Conservation (phyloP, 805 yeast genomes). For the Candida cerambycidarum region DNA sequence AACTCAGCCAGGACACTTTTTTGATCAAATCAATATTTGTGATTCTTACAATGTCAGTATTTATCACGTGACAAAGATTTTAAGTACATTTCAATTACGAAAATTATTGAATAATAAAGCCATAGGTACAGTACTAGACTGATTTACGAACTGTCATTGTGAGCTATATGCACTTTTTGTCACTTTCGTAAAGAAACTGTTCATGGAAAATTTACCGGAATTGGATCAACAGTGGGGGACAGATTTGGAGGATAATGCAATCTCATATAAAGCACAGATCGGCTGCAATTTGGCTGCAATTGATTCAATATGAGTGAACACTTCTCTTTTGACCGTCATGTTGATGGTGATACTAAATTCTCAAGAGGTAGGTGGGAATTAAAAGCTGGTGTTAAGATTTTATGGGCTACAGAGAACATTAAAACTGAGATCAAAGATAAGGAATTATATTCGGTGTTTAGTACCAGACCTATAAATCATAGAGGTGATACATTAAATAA, state of each 20-base stretch:
- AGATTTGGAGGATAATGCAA: not conserved
- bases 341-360: slow-evolving; percentile 29
- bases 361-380: slow-evolving; percentile 32
- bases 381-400: slow-evolving; percentile 26
- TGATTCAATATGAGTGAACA: slow-evolving; percentile 8
- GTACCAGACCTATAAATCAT: slow-evolving; percentile 21
- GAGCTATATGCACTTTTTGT: no score
- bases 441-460: slow-evolving; percentile 20
- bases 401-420: slow-evolving; percentile 34
- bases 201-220: slow-evolving; percentile 3
- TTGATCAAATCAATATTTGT: no score
- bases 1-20: no score
- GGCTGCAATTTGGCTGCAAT: slow-evolving; percentile 1
- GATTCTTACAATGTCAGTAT: no score
- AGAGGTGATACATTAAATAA: slow-evolving; percentile 23
- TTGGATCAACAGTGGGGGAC: not conserved
- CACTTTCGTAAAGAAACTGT: no score
- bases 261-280: not conserved
- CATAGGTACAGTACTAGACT: no score
- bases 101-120: no score
- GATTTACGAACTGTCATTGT: no score
- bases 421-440: slow-evolving; percentile 17
- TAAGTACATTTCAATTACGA: no score
- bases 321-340: slow-evolving; percentile 20
- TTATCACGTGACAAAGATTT: no score